phyloP scores from a whole-genome alignment of 306 rosid genomes.

The Rubus parviflorus region DNA sequence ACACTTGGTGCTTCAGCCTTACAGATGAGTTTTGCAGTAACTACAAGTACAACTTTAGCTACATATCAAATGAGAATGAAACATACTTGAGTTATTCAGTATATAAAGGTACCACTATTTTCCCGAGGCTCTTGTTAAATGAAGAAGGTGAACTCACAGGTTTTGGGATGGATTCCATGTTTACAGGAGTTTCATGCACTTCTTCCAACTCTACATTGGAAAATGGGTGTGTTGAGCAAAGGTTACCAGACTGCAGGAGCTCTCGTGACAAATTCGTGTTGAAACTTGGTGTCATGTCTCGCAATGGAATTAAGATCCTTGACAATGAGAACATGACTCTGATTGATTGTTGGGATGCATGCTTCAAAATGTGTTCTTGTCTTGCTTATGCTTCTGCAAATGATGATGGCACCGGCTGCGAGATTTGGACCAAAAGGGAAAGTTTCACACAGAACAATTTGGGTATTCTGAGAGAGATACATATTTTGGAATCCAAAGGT shows the following conservation, averaged over 20 bases:
- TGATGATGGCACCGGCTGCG: constrained; percentile 26
- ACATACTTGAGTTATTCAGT: constrained; percentile 24
- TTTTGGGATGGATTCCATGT: constrained; percentile 4
- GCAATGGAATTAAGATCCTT: background rate
- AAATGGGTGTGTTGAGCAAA: constrained; percentile 22
- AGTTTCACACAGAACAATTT: constrained; percentile 6
- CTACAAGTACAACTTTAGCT: constrained; percentile 11
- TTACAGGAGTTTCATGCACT: constrained; percentile 14
- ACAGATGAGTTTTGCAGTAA: constrained; percentile 3
- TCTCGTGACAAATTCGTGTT: background rate
- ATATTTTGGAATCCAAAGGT: constrained; percentile 4
- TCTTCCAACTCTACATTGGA: constrained; percentile 6
- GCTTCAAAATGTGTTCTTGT: constrained; percentile 26
- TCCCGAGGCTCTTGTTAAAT: constrained; percentile 14
- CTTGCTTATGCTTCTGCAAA: constrained; percentile 21
- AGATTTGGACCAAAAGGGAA: constrained; percentile 18
- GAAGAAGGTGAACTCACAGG: constrained; percentile 7
- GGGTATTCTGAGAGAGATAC: background rate
- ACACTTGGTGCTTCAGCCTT: constrained; percentile 8
- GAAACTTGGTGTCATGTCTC: constrained; percentile 18
- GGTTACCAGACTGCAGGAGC: constrained; percentile 17
- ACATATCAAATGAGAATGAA: constrained; percentile 27
- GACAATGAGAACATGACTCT: constrained; percentile 18
- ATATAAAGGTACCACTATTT: constrained; percentile 2
- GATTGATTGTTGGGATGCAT: constrained; percentile 18